Base-by-base conservation (phyloP, 2,329 filamentous ascomycete species). In the Diplodia mutila region DNA sequence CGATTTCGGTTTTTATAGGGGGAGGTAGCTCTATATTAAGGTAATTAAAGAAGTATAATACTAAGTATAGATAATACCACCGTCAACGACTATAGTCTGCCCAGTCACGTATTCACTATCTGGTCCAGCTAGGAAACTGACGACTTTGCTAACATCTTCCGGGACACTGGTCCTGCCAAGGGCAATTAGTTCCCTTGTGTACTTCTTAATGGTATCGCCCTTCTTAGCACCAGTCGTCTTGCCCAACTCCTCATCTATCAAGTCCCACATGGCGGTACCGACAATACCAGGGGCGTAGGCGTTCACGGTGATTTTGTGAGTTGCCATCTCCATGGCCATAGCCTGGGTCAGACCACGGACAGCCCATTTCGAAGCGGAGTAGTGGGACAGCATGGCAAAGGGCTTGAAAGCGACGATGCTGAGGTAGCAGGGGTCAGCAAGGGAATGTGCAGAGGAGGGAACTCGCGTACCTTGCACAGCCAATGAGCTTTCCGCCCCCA, bases 201-300 rank as follows among this genome's bases (percentile, higher is more conserved):
- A 86, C 72, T 86, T 85, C 74, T 84, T 83, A 66, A 89, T 85
- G 3, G 82, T 85, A 27, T 85, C 83, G 2, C 85, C 85, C 71
- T 83, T 85, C 71, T 81, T 77, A 0, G 79, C 78, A 0, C 85
- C 87, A 1, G 77, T 80, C 67, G 82, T 81, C 73, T 85, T 81
- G 0, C 83, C 86, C 37, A 90, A 69, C 67, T 85, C 84, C 69
- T 86, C 84, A 69, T 91, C 89, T 65, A 91, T 90, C 2, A 86
- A 73, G 54, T 90, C 88, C 89, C 89, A 91, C 88, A 91, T 91
- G 0, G 82, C 80, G 0, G 88, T 90, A 0, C 85, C 87, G 0
- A 91, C 87, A 57, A 91, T 89, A 0, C 89, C 89, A 0, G 89
- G 89, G 0, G 87, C 88, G 72, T 90, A 91, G 0, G 85, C 84